Evolutionary conservation across 306 rosid species (phyloP).

Genomic region (Argentina anserina): DNA sequence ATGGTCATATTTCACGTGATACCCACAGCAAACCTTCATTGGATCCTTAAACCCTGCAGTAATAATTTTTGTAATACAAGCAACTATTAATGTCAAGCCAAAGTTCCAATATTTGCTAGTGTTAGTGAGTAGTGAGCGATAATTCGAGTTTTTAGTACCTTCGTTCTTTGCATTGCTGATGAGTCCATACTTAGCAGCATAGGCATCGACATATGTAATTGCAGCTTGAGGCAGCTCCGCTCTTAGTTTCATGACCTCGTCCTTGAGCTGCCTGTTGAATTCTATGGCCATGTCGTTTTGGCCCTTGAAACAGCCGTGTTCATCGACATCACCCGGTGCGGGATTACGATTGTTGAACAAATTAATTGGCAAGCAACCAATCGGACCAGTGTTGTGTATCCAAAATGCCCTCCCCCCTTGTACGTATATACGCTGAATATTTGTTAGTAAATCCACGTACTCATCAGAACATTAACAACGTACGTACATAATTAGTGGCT

Average conservation of each 20-base stretch:
- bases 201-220: constrained; percentile 73
- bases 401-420: constrained; percentile 85
- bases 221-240: constrained; percentile 80
- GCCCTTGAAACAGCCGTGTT: constrained; percentile 58
- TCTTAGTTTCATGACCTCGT: constrained; percentile 59
- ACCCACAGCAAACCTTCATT: constrained; percentile 76
- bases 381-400: constrained; percentile 92
- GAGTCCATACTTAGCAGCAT: constrained; percentile 75
- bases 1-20: constrained; percentile 69
- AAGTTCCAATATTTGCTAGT: not conserved
- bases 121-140: not conserved
- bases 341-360: constrained; percentile 64
- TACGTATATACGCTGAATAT: constrained; percentile 53
- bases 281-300: constrained; percentile 66
- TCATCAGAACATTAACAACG: not conserved
- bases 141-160: constrained; percentile 36
- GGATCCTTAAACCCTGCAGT: constrained; percentile 70
- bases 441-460: not conserved
- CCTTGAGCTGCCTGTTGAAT: constrained; percentile 67
- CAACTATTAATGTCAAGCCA: not conserved
- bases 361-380: constrained; percentile 78
- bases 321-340: constrained; percentile 54
- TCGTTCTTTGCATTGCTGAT: constrained; percentile 63
- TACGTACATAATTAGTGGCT: no score
- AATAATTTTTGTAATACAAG: no score